These are phyloP conservation scores for Coemansia sp. DNA, from an alignment of 192 early-diverging fungal species.

Conservation along the genomic window DNA sequence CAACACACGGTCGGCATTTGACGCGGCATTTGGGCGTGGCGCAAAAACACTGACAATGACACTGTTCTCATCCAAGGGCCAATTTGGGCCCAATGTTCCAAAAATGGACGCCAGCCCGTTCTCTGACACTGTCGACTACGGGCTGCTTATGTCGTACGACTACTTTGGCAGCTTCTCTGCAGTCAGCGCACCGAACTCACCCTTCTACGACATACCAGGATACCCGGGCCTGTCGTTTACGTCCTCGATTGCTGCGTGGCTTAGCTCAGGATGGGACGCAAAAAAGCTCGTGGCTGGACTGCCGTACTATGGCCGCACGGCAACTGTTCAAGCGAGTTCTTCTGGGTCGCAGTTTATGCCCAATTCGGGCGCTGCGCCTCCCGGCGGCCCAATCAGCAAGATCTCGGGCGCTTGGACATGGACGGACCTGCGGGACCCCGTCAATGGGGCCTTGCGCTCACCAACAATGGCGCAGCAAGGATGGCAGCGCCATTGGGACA, in stretches of 20 bases:
- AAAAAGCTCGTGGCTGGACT: conserved; percentile 66
- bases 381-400: conserved; percentile 42
- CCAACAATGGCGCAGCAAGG: conserved; percentile 32
- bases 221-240: conserved; percentile 52
- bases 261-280: conserved; percentile 58
- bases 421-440: conserved; percentile 43
- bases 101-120: conserved; percentile 60
- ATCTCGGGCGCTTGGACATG: conserved; percentile 53
- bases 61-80: conserved; percentile 60
- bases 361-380: conserved; percentile 34
- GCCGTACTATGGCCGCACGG: conserved; percentile 64
- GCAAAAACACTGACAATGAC: conserved; percentile 63
- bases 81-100: conserved; percentile 52
- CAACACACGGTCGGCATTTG: conserved; percentile 59
- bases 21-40: conserved; percentile 46
- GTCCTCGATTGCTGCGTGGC: conserved; percentile 58
- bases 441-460: conserved; percentile 31
- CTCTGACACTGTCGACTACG: conserved; percentile 63
- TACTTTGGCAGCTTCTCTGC: conserved; percentile 60
- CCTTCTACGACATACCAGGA: conserved; percentile 45
- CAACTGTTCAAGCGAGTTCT: conserved; percentile 16
- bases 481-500: conserved; percentile 69
- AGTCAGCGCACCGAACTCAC: conserved; percentile 58
- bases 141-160: conserved; percentile 77
- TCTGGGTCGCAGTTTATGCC: conserved; percentile 34